phyloP scores from a whole-genome alignment of 1,284 basidiomycete genomes.

The Ustilago sp. region DNA sequence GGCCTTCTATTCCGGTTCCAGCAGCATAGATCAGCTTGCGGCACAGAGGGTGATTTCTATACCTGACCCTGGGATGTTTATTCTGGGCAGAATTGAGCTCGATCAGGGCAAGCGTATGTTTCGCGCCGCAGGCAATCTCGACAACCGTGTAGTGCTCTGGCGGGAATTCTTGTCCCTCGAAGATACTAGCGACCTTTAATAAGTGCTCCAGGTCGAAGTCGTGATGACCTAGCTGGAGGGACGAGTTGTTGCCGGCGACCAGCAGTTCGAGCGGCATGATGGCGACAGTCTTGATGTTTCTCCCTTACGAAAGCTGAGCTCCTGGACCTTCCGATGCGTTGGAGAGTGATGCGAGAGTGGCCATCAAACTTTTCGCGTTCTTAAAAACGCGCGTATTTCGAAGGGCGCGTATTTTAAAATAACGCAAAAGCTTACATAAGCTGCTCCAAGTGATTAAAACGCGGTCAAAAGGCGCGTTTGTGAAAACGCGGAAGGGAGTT shows the following conservation, averaged over 20 bases:
- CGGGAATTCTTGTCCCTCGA: constrained; percentile 15
- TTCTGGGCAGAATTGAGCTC: neutral
- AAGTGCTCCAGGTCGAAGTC: constrained; percentile 27
- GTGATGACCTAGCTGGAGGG: constrained; percentile 28
- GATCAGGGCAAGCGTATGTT: constrained; percentile 46
- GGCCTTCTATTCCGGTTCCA: constrained; percentile 33
- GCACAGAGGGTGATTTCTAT: too few relatives aligned
- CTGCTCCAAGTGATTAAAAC: too few relatives aligned
- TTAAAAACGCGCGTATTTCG: too few relatives aligned
- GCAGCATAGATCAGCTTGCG: constrained; percentile 26
- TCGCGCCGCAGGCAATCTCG: constrained; percentile 41
- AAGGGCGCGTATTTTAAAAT: too few relatives aligned
- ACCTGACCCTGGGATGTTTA: too few relatives aligned
- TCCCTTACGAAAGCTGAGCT: neutral
- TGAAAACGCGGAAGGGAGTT: too few relatives aligned
- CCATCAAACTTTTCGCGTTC: too few relatives aligned
- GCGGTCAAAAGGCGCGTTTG: too few relatives aligned
- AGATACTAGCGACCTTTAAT: constrained; percentile 17
- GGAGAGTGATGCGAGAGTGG: neutral
- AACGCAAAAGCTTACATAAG: too few relatives aligned
- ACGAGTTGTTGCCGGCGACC: constrained; percentile 52
- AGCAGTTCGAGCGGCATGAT: constrained; percentile 27
- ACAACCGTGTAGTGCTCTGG: constrained; percentile 14
- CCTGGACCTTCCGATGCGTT: neutral
- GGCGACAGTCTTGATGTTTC: neutral